Conservation (phyloP, 345 rosid genomes). For the Gossypium thurberi region DNA sequence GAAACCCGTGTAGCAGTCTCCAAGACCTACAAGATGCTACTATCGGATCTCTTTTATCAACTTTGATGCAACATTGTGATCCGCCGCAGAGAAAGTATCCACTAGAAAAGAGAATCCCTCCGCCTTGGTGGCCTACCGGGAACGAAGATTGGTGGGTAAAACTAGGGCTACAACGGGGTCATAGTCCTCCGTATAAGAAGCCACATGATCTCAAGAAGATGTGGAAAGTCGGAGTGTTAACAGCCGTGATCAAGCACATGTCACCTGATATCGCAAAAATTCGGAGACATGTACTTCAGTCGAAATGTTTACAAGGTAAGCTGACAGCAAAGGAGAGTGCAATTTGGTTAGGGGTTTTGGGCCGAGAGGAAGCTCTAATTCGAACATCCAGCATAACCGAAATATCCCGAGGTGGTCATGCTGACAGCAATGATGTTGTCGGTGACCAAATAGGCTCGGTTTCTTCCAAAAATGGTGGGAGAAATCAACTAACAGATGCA, state of each 20-base stretch:
- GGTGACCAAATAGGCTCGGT: constrained; percentile 68
- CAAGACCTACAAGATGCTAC: constrained; percentile 98
- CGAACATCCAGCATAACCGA: constrained; percentile 69
- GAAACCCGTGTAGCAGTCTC: constrained; percentile 54
- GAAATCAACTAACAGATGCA: constrained; percentile 33
- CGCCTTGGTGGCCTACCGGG: constrained; percentile 98
- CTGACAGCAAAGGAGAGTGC: constrained; percentile 10
- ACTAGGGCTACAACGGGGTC: constrained; percentile 52
- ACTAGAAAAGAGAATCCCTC: constrained; percentile 79
- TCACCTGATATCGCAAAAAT: constrained; percentile 22
- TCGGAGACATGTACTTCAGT: neutral
- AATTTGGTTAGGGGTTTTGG: neutral
- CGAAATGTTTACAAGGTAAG: constrained; percentile 8
- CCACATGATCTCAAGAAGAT: constrained; percentile 98
- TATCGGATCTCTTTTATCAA: constrained; percentile 80
- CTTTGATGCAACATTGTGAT: constrained; percentile 29
- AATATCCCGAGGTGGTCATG: constrained; percentile 32
- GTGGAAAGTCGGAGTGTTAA: constrained; percentile 98
- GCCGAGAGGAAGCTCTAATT: constrained; percentile 46
- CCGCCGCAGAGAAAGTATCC: constrained; percentile 98
- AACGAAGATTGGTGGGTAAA: constrained; percentile 95
- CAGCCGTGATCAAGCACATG: constrained; percentile 82
- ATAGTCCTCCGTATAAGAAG: constrained; percentile 81
- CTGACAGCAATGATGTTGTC: constrained; percentile 25
- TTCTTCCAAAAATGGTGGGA: constrained; percentile 67